Conservation (phyloP, 2,329 filamentous ascomycete species). For the Pyrenophora graminea region DNA sequence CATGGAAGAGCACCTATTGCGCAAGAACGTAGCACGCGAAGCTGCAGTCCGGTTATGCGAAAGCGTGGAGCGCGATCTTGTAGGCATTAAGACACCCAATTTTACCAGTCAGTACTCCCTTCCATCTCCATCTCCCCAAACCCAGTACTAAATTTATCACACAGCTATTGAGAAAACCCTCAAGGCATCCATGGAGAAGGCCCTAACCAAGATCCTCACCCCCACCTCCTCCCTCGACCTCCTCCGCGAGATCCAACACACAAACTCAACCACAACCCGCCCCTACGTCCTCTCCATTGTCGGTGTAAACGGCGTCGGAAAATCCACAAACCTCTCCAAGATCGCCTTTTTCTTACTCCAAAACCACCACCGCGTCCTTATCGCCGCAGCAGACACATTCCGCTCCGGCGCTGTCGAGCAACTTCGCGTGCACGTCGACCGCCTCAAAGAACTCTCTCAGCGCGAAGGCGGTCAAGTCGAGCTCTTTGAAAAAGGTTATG, state of each 20-base stretch:
- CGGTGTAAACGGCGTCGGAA: constrained; percentile 96
- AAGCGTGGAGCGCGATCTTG: constrained; percentile 84
- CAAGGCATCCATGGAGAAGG: constrained; percentile 85
- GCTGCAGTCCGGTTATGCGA: constrained; percentile 89
- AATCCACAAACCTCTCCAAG: constrained; percentile 96
- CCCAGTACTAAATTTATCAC: constrained; percentile 12
- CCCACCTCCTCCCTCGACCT: constrained; percentile 94
- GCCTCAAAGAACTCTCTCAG: constrained; percentile 83
- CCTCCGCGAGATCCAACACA: constrained; percentile 81
- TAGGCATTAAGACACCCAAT: constrained; percentile 87
- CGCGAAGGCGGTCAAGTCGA: constrained; percentile 82
- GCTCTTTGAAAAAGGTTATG: constrained; percentile 95
- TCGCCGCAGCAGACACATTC: constrained; percentile 96
- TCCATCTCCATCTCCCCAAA: neutral
- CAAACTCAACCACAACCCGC: constrained; percentile 68
- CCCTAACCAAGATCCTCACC: constrained; percentile 91
- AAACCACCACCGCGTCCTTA: constrained; percentile 93
- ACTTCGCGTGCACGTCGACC: constrained; percentile 90
- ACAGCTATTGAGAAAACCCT: constrained; percentile 77
- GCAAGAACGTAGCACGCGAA: constrained; percentile 95
- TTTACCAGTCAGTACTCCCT: constrained; percentile 68
- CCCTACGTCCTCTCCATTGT: constrained; percentile 99
- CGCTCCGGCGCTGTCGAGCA: constrained; percentile 96
- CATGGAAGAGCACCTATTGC: constrained; percentile 92
- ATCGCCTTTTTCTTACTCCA: constrained; percentile 97